A percentile compares a stretch with the other conserved stretches of the same genome.
These are phyloP conservation scores for Ogataea kodamae DNA, from an alignment of 805 yeast species.

Conservation along the genomic window DNA sequence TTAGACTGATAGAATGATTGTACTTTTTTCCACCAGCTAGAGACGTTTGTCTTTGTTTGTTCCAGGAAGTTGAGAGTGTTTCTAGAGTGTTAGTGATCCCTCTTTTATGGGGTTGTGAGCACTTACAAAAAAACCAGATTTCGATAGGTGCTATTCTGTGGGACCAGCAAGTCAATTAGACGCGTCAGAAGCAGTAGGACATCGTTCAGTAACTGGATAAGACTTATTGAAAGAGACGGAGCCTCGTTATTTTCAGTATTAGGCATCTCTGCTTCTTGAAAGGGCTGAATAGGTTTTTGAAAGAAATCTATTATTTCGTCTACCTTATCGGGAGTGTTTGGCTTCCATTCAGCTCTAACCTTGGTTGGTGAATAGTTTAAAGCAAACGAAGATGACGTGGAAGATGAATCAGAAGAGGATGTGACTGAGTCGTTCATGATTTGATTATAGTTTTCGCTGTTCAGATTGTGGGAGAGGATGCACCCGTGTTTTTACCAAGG, in stretches of 20 bases:
- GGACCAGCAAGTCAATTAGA: conserved; percentile 20
- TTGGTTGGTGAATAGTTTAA: conserved; percentile 1
- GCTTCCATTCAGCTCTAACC: conserved; percentile 3
- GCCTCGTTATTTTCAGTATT: neutral
- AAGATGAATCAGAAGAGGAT: conserved; percentile 10
- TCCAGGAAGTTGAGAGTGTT: conserved; percentile 19
- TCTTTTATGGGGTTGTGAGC: conserved; percentile 10
- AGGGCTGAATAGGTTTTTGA: conserved; percentile 11
- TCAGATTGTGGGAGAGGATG: conserved; percentile 3
- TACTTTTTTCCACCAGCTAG: conserved; percentile 5
- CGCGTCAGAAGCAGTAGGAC: conserved; percentile 17
- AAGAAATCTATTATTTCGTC: conserved; percentile 19
- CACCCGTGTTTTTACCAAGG: too few species aligned
- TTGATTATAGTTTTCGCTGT: neutral
- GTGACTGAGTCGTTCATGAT: conserved; percentile 11
- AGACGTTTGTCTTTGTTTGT: conserved; percentile 10
- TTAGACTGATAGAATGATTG: conserved; percentile 14
- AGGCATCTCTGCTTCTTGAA: conserved; percentile 2
- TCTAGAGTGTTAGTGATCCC: conserved; percentile 12
- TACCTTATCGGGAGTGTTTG: conserved; percentile 4
- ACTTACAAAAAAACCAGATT: conserved; percentile 26
- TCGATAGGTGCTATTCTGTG: conserved; percentile 23
- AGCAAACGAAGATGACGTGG: conserved; percentile 7
- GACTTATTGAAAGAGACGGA: conserved; percentile 11
- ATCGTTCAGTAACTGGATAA: conserved; percentile 19